Percentiles rank a stretch among this genome's conserved stretches.
Conservation (phyloP, 257 asterid genomes). For the Verbena officinalis region DNA sequence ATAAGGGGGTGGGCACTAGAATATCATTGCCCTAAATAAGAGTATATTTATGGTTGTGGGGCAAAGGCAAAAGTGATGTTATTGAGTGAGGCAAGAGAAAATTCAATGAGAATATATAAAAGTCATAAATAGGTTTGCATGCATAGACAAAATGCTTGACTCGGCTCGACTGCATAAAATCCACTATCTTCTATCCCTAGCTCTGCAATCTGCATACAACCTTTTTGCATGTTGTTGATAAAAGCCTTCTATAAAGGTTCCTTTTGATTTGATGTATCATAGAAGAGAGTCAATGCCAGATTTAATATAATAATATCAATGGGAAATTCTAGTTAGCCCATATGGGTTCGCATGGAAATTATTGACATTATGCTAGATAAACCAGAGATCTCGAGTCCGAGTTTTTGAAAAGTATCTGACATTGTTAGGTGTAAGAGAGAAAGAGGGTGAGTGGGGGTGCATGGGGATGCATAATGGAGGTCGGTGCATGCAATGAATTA, state of each 20-base stretch:
- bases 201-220: conserved; percentile 27
- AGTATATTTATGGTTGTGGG: no score
- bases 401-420: no score
- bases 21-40: no score
- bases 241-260: not conserved
- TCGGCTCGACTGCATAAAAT: not conserved
- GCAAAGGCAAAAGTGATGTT: no score
- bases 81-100: not conserved
- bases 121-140: conserved; percentile 1
- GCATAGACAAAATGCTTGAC: conserved; percentile 19
- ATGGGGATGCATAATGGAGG: not conserved
- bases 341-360: no score
- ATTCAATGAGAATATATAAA: not conserved
- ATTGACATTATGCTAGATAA: no score
- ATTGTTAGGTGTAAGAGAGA: no score
- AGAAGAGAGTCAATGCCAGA: not conserved
- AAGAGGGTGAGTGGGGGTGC: no score
- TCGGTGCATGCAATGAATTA: conserved; percentile 26
- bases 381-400: no score
- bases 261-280: conserved; percentile 37
- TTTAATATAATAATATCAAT: no score
- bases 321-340: no score
- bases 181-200: not conserved
- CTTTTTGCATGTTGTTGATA: conserved; percentile 22
- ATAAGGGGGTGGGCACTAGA: no score